phyloP scores from a whole-genome alignment of 495 filamentous ascomycete species.

The Xylaria longipes region DNA sequence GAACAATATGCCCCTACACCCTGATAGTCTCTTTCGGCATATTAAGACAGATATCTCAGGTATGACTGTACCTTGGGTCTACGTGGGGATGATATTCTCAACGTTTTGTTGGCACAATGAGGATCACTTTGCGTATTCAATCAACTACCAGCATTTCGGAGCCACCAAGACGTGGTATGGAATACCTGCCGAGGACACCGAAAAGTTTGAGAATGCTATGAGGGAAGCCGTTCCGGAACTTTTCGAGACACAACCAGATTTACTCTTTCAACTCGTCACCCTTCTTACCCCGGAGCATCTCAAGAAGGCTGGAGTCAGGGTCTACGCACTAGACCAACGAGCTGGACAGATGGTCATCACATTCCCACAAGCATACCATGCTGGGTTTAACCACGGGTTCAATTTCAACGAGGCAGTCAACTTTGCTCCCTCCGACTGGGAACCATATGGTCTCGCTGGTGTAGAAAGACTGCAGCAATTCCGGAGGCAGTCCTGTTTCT shows the following conservation, averaged over 20 bases:
- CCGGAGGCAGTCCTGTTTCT: slow-evolving; percentile 92
- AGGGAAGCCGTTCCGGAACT: slow-evolving; percentile 92
- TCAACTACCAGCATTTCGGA: slow-evolving; percentile 98
- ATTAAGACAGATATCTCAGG: slow-evolving; percentile 99
- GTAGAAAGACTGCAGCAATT: slow-evolving; percentile 88
- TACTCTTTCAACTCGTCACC: slow-evolving; percentile 96
- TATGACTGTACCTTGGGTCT: slow-evolving; percentile 99
- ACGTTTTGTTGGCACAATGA: slow-evolving; percentile 99
- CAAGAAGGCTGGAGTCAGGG: slow-evolving; percentile 90
- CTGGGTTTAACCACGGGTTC: slow-evolving; percentile 94
- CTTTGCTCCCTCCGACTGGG: slow-evolving; percentile 97
- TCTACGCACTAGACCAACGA: slow-evolving; percentile 91
- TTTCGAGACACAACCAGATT: slow-evolving; percentile 95
- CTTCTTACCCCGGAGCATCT: slow-evolving; percentile 92
- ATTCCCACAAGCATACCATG: slow-evolving; percentile 90
- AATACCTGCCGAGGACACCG: slow-evolving; percentile 90
- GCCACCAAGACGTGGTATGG: slow-evolving; percentile 99
- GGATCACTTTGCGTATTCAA: slow-evolving; percentile 96
- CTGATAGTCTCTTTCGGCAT: slow-evolving; percentile 91
- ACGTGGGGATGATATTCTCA: slow-evolving; percentile 99
- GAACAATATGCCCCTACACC: slow-evolving; percentile 88
- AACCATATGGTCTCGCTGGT: slow-evolving; percentile 86
- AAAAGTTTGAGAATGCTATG: slow-evolving; percentile 96
- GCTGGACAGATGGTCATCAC: slow-evolving; percentile 97
- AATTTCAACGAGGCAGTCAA: slow-evolving; percentile 99